These are phyloP conservation scores for Eucommia ulmoides DNA, from an alignment of 257 asterid species.

Conservation along the genomic window DNA sequence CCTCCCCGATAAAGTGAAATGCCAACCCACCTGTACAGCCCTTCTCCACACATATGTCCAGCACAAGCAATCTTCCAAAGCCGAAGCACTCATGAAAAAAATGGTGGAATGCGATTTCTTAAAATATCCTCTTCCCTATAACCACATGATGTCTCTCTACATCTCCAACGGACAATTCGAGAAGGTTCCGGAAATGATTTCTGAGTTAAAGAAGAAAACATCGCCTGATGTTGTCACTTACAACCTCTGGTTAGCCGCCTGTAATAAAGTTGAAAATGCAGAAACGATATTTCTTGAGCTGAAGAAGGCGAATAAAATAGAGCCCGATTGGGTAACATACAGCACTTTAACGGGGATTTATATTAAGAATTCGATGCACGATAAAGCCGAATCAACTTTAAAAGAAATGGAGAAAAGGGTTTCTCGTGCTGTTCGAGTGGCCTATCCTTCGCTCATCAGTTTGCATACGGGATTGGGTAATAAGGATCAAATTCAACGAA, in stretches of 20 bases:
- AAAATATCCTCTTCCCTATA: slow-evolving; percentile 67
- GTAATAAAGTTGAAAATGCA: slow-evolving; percentile 56
- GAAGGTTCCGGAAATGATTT: slow-evolving; percentile 43
- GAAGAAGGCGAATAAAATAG: slow-evolving; percentile 43
- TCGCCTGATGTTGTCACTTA: slow-evolving; percentile 80
- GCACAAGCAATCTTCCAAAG: slow-evolving; percentile 42
- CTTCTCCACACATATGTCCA: slow-evolving; percentile 88
- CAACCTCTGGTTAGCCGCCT: slow-evolving; percentile 65
- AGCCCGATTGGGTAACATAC: slow-evolving; percentile 87
- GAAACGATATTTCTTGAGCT: slow-evolving; percentile 50
- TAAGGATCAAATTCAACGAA: slow-evolving; percentile 39
- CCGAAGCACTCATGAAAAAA: slow-evolving; percentile 71
- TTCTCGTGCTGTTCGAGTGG: slow-evolving; percentile 43
- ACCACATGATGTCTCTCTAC: slow-evolving; percentile 75
- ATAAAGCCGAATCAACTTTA: slow-evolving; percentile 55
- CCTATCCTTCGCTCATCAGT: slow-evolving; percentile 71
- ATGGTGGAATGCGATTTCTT: slow-evolving; percentile 73
- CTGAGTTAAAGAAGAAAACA: slow-evolving; percentile 50
- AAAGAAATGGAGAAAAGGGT: slow-evolving; percentile 80
- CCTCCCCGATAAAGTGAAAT: slow-evolving; percentile 68
- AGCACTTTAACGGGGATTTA: slow-evolving; percentile 81
- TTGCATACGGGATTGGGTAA: slow-evolving; percentile 47
- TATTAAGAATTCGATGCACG: slow-evolving; percentile 49
- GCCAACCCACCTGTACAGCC: slow-evolving; percentile 57
- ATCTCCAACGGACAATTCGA: slow-evolving; percentile 51